These are phyloP conservation scores for Umbilicus rupestris DNA, from an alignment of 164 flowering plant species.

Conservation along the genomic window DNA sequence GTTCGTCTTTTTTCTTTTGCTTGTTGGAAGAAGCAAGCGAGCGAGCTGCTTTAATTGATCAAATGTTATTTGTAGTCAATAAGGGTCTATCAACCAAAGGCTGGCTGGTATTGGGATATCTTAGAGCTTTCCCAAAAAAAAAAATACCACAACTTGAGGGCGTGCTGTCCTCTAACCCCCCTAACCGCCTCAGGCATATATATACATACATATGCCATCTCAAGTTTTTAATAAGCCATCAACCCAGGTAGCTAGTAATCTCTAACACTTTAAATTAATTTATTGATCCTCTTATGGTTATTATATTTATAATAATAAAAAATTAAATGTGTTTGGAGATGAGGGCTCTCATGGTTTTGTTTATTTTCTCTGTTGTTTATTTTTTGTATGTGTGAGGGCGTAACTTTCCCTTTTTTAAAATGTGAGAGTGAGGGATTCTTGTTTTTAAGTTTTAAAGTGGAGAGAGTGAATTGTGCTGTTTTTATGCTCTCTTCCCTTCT, in stretches of 20 bases:
- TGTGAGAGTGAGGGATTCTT: constrained; percentile 4
- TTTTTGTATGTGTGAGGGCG: neutral
- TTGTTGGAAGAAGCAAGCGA: constrained; percentile 5
- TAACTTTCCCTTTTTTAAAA: constrained; percentile 5
- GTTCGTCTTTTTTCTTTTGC: constrained; percentile 8
- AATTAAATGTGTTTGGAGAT: too few species aligned
- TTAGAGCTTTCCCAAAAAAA: neutral
- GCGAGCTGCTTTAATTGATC: neutral
- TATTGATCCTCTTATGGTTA: too few species aligned
- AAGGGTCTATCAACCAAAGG: constrained; percentile 5
- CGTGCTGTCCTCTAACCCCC: constrained; percentile 5
- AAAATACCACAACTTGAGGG: constrained; percentile 2
- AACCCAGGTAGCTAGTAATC: too few species aligned
- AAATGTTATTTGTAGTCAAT: neutral
- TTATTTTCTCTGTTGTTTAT: neutral
- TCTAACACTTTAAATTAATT: too few species aligned
- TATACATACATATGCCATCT: neutral
- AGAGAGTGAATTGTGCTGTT: constrained; percentile 7
- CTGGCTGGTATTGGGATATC: neutral
- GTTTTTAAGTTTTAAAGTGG: constrained; percentile 5
- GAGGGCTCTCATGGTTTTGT: too few species aligned
- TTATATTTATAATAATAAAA: too few species aligned
- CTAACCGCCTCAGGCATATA: constrained; percentile 2
- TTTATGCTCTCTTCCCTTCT: constrained; percentile 5
- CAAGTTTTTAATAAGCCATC: neutral